Evolutionary conservation across 345 rosid genomes (phyloP), one percentile per base, ranked within the genome.

Genomic region (Salix udensis): DNA sequence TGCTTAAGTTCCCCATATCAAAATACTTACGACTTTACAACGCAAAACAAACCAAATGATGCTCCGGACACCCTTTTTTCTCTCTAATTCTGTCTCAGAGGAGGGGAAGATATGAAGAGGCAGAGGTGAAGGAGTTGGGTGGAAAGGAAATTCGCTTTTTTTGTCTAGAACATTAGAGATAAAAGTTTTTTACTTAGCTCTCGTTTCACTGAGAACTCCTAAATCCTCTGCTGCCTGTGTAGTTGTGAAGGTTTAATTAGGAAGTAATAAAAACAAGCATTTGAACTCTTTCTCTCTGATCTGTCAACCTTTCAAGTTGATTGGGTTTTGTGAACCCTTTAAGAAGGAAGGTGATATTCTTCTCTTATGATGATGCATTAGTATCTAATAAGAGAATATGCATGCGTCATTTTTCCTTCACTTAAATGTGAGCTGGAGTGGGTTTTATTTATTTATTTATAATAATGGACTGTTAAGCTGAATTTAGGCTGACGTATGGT

Each of bases 401-500:
- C n/a, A 15, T 7, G 9, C 21, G 4, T 15, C 24, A 30, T 46
- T 19, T 24, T 46, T 42, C 16, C 21, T 55, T 55, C 14, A n/a
- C 28, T 55, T 13, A 3, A 9, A n/a, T 13, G 50, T 44, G 16
- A 55, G n/a, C 62, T 23, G 23, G 68, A 30, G 18, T 30, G 67
- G 16, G 42, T 65, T 50, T 50, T 2, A 36, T 71, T 30, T 30
- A 30, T 28, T 31, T 39, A 48, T 42, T 26, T 23, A 10, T 58
- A 68, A 65, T 37, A 23, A 55, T 79, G 34, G 42, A 71, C 37
- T 0, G 36, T 71, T 70, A n/a, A 74, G 39, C 60, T 82, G 64
- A 74, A 53, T 68, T 72, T 24, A 24, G 16, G 28, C 67, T 61
- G 37, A 24, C 42, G 13, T 71, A 34, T 70, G 48, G 34, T 61